Conservation (phyloP, 768 basidiomycete species). For the Leccinum olivaceopallidum region DNA sequence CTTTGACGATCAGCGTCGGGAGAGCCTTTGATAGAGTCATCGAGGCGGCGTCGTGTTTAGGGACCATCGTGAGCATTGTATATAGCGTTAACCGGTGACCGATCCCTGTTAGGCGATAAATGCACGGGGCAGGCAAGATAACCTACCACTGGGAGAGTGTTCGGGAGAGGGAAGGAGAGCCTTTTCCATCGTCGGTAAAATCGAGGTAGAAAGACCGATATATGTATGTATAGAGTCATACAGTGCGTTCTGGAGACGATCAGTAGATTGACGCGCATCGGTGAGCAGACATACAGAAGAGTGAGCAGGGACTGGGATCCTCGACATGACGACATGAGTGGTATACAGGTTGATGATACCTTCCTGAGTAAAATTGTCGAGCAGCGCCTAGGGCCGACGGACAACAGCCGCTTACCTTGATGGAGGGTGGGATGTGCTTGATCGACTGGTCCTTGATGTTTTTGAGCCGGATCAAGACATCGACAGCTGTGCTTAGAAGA, state of each 20-base stretch:
- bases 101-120: conserved; percentile 47
- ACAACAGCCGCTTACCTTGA: conserved; percentile 41
- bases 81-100: conserved; percentile 86
- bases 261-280: conserved; percentile 8
- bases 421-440: conserved; percentile 43
- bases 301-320: conserved; percentile 51
- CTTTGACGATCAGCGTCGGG: conserved; percentile 60
- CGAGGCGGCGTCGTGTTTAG: conserved; percentile 51
- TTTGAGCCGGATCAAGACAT: conserved; percentile 71
- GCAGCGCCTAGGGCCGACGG: background rate
- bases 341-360: conserved; percentile 62
- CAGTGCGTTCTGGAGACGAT: conserved; percentile 44
- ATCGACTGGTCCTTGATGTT: conserved; percentile 44
- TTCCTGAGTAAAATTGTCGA: conserved; percentile 37
- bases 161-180: conserved; percentile 82
- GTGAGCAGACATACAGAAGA: conserved; percentile 52
- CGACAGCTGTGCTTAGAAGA: conserved; percentile 67
- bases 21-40: conserved; percentile 41
- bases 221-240: conserved; percentile 60
- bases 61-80: conserved; percentile 64
- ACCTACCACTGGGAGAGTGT: conserved; percentile 61
- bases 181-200: conserved; percentile 79
- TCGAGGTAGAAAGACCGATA: conserved; percentile 46
- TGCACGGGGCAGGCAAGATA: background rate
- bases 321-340: conserved; percentile 65